Percentiles rank a stretch among this genome's conserved stretches.
Conservation (phyloP, 352 stramenopile genomes). For the Phytophthora meadii region DNA sequence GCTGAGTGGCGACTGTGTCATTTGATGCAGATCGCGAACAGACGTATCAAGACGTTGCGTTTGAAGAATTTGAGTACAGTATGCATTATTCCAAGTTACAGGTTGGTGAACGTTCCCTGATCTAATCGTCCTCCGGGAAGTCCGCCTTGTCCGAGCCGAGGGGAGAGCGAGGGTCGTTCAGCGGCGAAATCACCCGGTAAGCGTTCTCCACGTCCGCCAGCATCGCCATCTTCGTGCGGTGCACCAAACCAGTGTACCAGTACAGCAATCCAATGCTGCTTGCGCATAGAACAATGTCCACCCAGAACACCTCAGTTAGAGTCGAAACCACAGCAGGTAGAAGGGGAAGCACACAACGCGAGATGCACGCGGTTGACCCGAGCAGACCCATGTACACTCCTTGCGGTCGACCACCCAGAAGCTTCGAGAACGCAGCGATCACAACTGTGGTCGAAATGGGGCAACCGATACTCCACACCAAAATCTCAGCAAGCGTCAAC, state of each 20-base stretch:
- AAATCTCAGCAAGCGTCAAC: constrained; percentile 56
- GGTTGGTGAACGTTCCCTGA: background rate
- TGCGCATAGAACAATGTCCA: constrained; percentile 64
- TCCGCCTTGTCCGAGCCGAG: constrained; percentile 46
- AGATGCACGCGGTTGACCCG: constrained; percentile 67
- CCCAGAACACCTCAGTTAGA: constrained; percentile 70
- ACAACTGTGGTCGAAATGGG: constrained; percentile 75
- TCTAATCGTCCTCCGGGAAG: constrained; percentile 25
- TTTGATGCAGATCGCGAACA: background rate
- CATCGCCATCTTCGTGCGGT: constrained; percentile 53
- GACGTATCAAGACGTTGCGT: background rate
- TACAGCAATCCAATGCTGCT: constrained; percentile 61
- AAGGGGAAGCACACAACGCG: constrained; percentile 72
- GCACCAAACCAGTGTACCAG: constrained; percentile 70
- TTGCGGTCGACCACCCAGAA: constrained; percentile 68
- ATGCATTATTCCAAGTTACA: background rate
- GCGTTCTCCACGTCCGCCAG: constrained; percentile 48
- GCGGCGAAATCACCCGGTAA: constrained; percentile 24
- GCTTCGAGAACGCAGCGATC: constrained; percentile 73
- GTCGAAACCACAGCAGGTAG: constrained; percentile 63
- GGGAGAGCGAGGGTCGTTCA: constrained; percentile 44
- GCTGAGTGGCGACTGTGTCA: constrained; percentile 6
- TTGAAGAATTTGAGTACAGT: too few species aligned
- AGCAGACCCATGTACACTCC: constrained; percentile 79
- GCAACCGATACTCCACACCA: constrained; percentile 83